Base-by-base conservation (phyloP, 805 yeast species). In the Saccharomycopsis selenospora region DNA sequence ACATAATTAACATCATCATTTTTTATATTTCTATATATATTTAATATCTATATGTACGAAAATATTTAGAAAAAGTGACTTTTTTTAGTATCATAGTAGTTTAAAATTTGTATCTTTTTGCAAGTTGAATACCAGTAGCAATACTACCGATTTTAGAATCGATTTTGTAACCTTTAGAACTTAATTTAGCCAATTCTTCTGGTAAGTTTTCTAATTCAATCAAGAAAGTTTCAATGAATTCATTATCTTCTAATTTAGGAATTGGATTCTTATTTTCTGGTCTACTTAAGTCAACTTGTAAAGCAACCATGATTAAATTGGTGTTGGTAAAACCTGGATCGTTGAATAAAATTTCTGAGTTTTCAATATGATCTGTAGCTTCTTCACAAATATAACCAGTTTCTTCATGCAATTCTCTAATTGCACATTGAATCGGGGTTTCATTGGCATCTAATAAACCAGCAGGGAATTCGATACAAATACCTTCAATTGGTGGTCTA, bases 261-360 rank as follows among this genome's bases (percentile, higher is more conserved):
- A 68, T 61, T 1, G 96, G 97, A 52, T 80, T 68, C 51, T 65
- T 56, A 63, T 91, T 93, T 51, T 81, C 76, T 17, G 73, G 75
- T 48, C 78, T 80, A 2, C 67, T 57, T 66, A 85, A 66, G 59
- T 91, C 98, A 17, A 91, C 78, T 46, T 81, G 77, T 11, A 87
- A 85, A 25, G 82, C 80, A 1, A 91, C 93, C 50, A 91, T 66
- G 22, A 81, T 80, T 68, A 87, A 71, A 59, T 85, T 90, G 17
- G 97, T 91, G 63, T 91, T 89, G 57, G 95, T 84, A 61, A 85
- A 87, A 1, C 95, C 95, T 0, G 95, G 95, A 61, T 87, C 95
- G 55, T 81, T 80, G 64, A 66, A 84, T 58, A 82, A 68, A 14
- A 72, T 57, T 6, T 80, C 77, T 8, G 77, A 65, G 43, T 65